A percentile compares a stretch with the other conserved stretches of the same genome.
These are phyloP conservation scores for Jimgerdemannia lactiflua DNA, from an alignment of 192 early-diverging fungal species.

Conservation along the genomic window DNA sequence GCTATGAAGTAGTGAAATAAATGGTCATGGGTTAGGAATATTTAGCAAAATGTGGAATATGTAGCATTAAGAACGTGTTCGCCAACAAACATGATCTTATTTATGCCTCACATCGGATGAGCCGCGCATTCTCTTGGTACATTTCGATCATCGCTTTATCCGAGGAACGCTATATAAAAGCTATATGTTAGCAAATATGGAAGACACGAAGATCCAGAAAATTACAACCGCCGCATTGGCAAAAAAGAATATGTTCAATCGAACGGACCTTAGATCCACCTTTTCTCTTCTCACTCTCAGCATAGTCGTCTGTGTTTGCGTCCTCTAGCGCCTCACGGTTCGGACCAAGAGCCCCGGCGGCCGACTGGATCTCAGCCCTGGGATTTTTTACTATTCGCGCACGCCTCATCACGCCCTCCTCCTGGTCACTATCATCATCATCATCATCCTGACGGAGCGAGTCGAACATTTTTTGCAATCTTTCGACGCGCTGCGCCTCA, in stretches of 20 bases:
- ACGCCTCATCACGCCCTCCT: not conserved
- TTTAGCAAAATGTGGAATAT: no score
- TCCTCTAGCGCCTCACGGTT: not conserved
- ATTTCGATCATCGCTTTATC: slow-evolving; percentile 2
- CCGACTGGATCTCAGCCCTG: no score
- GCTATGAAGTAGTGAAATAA: not conserved
- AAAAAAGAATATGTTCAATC: not conserved
- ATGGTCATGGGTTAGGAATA: not conserved
- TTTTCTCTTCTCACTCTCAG: not conserved
- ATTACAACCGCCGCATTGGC: no score
- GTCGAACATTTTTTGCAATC: not conserved
- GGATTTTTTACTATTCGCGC: no score
- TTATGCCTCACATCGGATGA: not conserved
- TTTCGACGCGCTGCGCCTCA: not conserved
- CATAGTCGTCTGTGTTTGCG: not conserved
- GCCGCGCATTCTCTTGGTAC: not conserved
- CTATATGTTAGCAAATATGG: no score
- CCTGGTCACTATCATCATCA: not conserved
- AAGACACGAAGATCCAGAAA: no score
- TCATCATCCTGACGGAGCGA: not conserved
- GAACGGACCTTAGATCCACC: not conserved
- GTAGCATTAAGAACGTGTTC: no score
- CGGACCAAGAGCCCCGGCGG: no score
- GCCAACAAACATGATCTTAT: no score
- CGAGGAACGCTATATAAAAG: not conserved